Percentiles rank a stretch among this genome's conserved stretches.
Conservation (phyloP, 2,329 filamentous ascomycete species). For the Diaporthe destruens region DNA sequence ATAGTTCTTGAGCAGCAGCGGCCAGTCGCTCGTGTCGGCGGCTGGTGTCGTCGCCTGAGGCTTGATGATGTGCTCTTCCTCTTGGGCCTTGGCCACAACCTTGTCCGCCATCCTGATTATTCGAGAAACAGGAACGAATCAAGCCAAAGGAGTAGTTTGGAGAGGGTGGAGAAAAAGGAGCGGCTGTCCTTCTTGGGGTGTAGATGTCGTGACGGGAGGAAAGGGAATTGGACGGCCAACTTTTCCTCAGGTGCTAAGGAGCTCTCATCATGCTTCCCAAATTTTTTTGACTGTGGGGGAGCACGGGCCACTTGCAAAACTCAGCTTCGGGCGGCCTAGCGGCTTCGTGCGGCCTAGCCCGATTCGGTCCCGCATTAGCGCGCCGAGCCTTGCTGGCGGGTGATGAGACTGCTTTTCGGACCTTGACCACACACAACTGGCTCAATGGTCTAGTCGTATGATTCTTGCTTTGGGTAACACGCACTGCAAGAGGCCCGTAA, state of each 20-base stretch:
- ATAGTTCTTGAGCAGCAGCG: constrained; percentile 95
- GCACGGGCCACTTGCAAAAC: constrained; percentile 15
- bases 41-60: constrained; percentile 84
- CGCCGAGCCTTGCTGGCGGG: background rate
- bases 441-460: constrained; percentile 40
- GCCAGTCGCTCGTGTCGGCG: constrained; percentile 90
- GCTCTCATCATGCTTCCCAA: constrained; percentile 42
- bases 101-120: constrained; percentile 58
- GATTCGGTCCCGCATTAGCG: background rate
- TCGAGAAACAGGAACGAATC: constrained; percentile 37
- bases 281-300: constrained; percentile 44
- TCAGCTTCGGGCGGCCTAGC: constrained; percentile 24
- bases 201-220: constrained; percentile 12
- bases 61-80: constrained; percentile 90
- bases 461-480: constrained; percentile 38
- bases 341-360: constrained; percentile 22
- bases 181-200: constrained; percentile 28
- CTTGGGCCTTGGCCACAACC: constrained; percentile 62
- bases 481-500: constrained; percentile 38
- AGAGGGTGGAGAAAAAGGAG: constrained; percentile 2
- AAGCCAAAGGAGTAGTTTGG: constrained; percentile 23
- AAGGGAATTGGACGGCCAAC: background rate
- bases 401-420: background rate
- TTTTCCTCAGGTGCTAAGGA: constrained; percentile 24
- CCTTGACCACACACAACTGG: background rate